phyloP scores from a whole-genome alignment of 2,329 filamentous ascomycete genomes.

The Fusarium tupiense region DNA sequence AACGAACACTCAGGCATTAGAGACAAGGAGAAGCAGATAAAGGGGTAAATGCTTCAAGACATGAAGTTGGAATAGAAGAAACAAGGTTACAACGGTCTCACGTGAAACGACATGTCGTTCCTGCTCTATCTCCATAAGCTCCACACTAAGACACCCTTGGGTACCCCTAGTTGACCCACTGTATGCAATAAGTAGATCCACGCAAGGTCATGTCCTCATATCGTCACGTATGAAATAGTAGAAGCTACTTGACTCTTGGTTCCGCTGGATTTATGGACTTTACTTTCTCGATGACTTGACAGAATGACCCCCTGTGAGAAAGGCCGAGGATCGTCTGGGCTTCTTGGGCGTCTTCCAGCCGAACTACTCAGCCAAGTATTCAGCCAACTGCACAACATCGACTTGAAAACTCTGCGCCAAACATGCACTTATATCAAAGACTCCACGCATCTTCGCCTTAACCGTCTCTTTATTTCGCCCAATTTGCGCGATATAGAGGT shows the following conservation, averaged over 20 bases:
- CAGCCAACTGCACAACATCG: not conserved
- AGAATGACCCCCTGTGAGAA: too few relatives aligned
- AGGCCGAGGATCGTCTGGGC: too few relatives aligned
- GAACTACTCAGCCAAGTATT: too few relatives aligned
- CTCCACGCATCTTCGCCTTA: not conserved
- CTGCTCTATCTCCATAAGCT: not conserved
- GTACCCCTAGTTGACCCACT: not conserved
- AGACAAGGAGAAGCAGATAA: rapidly evolving
- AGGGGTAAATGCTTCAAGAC: not conserved
- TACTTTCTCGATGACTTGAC: too few relatives aligned
- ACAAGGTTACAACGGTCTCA: conserved; percentile 8
- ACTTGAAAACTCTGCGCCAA: not conserved
- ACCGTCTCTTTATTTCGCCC: not conserved
- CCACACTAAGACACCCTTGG: not conserved
- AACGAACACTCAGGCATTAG: not conserved
- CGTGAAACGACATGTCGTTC: not conserved
- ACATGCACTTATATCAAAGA: not conserved
- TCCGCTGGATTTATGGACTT: too few relatives aligned
- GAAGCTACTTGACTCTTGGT: too few relatives aligned
- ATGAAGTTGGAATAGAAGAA: not conserved
- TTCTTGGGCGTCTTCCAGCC: too few relatives aligned
- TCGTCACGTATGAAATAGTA: not conserved
- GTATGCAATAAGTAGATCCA: not conserved
- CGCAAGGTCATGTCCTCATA: not conserved
- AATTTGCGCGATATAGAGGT: not conserved